Evolutionary conservation across 805 yeast species (phyloP), one percentile per base, ranked within the genome.

Genomic region (Metschnikowia chrysomelidarum): DNA sequence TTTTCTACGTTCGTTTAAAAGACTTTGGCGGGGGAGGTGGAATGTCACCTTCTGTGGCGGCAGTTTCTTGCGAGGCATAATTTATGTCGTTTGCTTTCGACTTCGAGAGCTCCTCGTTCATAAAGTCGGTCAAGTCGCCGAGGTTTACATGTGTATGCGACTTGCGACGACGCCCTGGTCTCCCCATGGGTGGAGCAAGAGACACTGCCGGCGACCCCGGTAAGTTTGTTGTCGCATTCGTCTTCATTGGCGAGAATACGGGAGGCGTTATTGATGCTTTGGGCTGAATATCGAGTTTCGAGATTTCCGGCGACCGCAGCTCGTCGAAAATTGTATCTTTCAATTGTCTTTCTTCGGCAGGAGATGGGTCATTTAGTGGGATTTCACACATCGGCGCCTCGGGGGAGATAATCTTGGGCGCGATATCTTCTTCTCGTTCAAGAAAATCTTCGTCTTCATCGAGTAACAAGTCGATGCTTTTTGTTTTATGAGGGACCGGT

Each of bases 81-180:
- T 46, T 50, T 9, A 49, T 41, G 32, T 68, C 73, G 28, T 44
- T 29, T 24, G 58, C 60, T 36, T 66, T 66, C 1, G 72, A 66
- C 40, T 60, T 67, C 19, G 58, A 60, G 27, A 68, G 54, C 40
- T 68, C 73, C 43, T 67, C 71, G 40, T 67, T 64, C 71, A 68
- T 64, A 38, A 59, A 64, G 30, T 61, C 68, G 27, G 51, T 58
- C 28, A 68, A 50, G 8, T 55, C 67, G 19, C 44, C 53, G 11
- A 50, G 36, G 12, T 50, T 51, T 5, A 10, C 26, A 4, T 28
- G 38, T 4, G 49, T 46, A 7, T 47, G 44, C 16, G 53, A 50
- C 42, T 56, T 64, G 50, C 60, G 63, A 34, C 61, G 58, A 32
- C 56, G 55, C 2, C 52, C 38, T 2, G 38, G 27, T 23, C 35